phyloP scores from a whole-genome alignment of 1,284 basidiomycete species.

The Gomphus bonarii region DNA sequence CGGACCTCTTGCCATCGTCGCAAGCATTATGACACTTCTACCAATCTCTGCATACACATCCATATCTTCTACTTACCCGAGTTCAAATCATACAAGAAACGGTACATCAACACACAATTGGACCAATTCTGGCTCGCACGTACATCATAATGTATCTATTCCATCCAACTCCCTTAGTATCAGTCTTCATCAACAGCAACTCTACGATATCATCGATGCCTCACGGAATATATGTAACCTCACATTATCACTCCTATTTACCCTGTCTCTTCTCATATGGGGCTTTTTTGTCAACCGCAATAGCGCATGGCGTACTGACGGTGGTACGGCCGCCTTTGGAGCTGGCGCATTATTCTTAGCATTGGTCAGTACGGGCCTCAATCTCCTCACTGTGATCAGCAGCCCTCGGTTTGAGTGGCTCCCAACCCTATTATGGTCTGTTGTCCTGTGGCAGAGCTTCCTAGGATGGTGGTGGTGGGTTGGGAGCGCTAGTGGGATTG shows the following conservation, averaged over 20 bases:
- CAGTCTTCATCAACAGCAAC: slow-evolving; percentile 25
- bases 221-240: slow-evolving; percentile 94
- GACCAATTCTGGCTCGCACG: not conserved
- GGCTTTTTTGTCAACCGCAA: slow-evolving; percentile 79
- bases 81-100: not conserved
- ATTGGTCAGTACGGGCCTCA: slow-evolving; percentile 69
- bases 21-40: slow-evolving; percentile 80
- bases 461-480: slow-evolving; percentile 98
- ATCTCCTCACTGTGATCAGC: slow-evolving; percentile 75
- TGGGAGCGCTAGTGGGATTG: slow-evolving; percentile 62
- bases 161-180: not conserved
- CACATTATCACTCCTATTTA: slow-evolving; percentile 90
- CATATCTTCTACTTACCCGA: not conserved
- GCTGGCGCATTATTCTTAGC: slow-evolving; percentile 72
- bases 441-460: slow-evolving; percentile 88
- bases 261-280: slow-evolving; percentile 85
- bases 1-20: slow-evolving; percentile 81
- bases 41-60: slow-evolving; percentile 33
- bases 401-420: slow-evolving; percentile 83
- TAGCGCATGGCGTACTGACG: slow-evolving; percentile 93
- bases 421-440: slow-evolving; percentile 74
- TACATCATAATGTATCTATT: not conserved
- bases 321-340: slow-evolving; percentile 93
- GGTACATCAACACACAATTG: not conserved
- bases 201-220: slow-evolving; percentile 52